Evolutionary conservation across 2,329 filamentous ascomycete species (phyloP).

Genomic region (Arthrobotrys entomopaga): DNA sequence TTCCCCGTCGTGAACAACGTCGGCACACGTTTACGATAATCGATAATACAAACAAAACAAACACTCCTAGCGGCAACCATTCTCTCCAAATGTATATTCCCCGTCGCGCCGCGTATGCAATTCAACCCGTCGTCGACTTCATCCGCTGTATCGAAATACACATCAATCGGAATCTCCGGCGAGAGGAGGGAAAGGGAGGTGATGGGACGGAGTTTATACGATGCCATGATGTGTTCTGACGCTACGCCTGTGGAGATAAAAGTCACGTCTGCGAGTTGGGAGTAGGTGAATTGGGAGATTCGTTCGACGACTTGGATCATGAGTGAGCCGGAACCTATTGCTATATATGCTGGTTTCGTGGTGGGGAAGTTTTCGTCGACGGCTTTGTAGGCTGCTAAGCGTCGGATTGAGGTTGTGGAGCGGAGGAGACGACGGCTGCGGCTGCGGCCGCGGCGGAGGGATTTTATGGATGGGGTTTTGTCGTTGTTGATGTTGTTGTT

Average conservation of each 20-base stretch:
- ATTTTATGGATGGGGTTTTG: slow-evolving; percentile 7
- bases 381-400: slow-evolving; percentile 36
- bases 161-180: slow-evolving; percentile 74
- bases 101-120: slow-evolving; percentile 81
- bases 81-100: slow-evolving; percentile 36
- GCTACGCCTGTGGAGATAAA: slow-evolving; percentile 46
- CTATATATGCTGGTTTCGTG: slow-evolving; percentile 35
- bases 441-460: slow-evolving; percentile 8
- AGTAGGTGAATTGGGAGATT: slow-evolving; percentile 25
- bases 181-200: slow-evolving; percentile 57
- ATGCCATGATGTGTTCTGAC: slow-evolving; percentile 48
- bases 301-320: slow-evolving; percentile 43
- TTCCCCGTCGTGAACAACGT: slow-evolving; percentile 38
- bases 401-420: slow-evolving; percentile 20
- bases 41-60: slow-evolving; percentile 39
- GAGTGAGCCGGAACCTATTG: slow-evolving; percentile 37
- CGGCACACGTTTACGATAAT: slow-evolving; percentile 40
- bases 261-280: slow-evolving; percentile 31
- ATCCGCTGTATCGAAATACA: slow-evolving; percentile 95
- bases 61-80: slow-evolving; percentile 37
- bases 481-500: neutral
- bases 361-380: slow-evolving; percentile 48
- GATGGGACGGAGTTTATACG: slow-evolving; percentile 39
- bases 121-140: slow-evolving; percentile 95
- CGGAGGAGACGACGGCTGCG: slow-evolving; percentile 9